A percentile compares a stretch with the other conserved stretches of the same genome.
phyloP scores from a whole-genome alignment of 192 early-diverging fungal species.

The Coemansia reversa region DNA sequence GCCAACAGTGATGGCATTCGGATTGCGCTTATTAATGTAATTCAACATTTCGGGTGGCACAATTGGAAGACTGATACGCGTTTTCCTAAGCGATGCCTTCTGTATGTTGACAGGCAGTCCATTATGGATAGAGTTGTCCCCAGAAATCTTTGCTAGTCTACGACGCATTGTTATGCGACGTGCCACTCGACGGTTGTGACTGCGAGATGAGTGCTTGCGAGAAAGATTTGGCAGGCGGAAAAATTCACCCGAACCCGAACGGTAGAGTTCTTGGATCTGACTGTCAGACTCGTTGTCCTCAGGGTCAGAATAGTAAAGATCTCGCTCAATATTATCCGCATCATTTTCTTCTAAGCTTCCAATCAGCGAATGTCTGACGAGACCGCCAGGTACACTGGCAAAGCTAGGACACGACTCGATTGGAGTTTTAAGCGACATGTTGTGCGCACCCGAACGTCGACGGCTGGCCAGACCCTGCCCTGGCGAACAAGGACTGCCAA shows the following conservation, averaged over 20 bases:
- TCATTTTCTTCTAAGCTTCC: neutral
- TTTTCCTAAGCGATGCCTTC: conserved; percentile 12
- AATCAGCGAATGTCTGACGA: no score
- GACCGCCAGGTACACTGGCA: no score
- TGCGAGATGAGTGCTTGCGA: conserved; percentile 23
- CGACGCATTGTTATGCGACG: conserved; percentile 25
- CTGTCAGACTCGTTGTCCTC: conserved; percentile 19
- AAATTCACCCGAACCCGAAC: conserved; percentile 27
- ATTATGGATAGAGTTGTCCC: neutral
- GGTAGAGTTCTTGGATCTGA: conserved; percentile 29
- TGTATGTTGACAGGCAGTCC: neutral
- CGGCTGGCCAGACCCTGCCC: no score
- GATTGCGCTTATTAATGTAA: conserved; percentile 45
- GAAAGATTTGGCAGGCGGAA: conserved; percentile 38
- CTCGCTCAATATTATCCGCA: neutral
- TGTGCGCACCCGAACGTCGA: no score
- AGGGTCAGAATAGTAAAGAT: conserved; percentile 10
- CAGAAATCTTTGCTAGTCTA: neutral
- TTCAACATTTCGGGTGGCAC: conserved; percentile 50
- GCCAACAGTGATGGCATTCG: conserved; percentile 31
- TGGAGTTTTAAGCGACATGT: no score
- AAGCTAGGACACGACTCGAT: no score
- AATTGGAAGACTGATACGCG: conserved; percentile 42
- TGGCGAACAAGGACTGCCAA: no score
- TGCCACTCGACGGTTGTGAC: conserved; percentile 16